Evolutionary conservation across 768 basidiomycete species (phyloP), one percentile per base, ranked within the genome.

Genomic region (Amanita rubescens): DNA sequence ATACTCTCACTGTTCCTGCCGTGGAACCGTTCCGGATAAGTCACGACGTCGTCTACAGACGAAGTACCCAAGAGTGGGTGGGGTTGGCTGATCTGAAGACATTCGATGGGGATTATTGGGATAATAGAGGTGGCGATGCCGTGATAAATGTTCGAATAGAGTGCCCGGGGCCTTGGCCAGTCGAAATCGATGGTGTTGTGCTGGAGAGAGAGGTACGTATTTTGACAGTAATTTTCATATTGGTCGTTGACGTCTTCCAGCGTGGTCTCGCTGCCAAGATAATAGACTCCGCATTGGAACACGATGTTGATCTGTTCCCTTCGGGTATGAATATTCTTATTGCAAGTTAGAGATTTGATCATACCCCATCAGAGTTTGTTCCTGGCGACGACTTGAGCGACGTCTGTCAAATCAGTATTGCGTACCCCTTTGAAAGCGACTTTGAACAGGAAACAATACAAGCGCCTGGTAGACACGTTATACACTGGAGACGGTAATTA

Each of bases 1-100:
- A 76, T 55, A 85, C 89, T 9, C 63, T 94, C 12, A 66, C 75
- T 5, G 75, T 97, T 12, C 80, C 85, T 2, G 81, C 84, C 0
- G 69, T 81, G n/a, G 73, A 75, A 5, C 80, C 90, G 0, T 74
- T 96, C 54, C 71, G 70, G 33, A 67, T 77, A 15, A 69, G 65
- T 2, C 81, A 83, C 57, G 71, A 72, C 6, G 76, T 86, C 9
- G 65, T 64, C 1, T 93, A 90, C 58, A 65, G 69, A 51, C 72
- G 78, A 34, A 62, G 74, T 33, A 58, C 71, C 25, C 62, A 64
- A 14, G 58, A 72, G 0, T 72, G 73, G 59, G 69, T 71, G 2
- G 78, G 77, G 1, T 59, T 83, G 7, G 74, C 78, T 1, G 78
- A 87, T 63, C 58, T 88, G 42, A 59, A 59, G 19, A 76, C 76